Percentiles rank a stretch among this genome's conserved stretches.
These are phyloP conservation scores for Globisporangium heterothallicum DNA, from an alignment of 352 stramenopile species.

Conservation along the genomic window DNA sequence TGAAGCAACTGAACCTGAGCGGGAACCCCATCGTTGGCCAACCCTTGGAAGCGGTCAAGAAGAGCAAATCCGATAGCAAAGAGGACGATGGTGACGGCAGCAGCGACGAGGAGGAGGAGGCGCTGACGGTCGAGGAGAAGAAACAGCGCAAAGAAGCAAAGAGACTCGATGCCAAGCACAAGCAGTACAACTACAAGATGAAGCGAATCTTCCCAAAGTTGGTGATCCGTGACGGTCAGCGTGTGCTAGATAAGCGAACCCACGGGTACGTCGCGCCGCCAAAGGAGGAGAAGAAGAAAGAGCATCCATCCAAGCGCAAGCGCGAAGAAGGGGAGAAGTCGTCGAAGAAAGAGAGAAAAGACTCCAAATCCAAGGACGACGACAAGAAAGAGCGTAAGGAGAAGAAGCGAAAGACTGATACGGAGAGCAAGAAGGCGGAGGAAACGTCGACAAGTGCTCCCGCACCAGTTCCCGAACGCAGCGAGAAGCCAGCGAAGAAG, in stretches of 20 bases:
- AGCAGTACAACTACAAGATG: conserved; percentile 88
- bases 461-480: conserved; percentile 11
- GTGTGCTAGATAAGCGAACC: conserved; percentile 76
- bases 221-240: conserved; percentile 71
- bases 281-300: conserved; percentile 53
- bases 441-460: no score
- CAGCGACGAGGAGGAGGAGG: conserved; percentile 20
- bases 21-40: conserved; percentile 74
- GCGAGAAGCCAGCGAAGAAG: conserved; percentile 4
- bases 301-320: conserved; percentile 17
- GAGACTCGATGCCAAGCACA: conserved; percentile 72
- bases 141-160: conserved; percentile 55
- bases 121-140: conserved; percentile 42
- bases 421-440: conserved; percentile 18
- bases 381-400: conserved; percentile 20
- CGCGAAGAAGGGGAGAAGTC: conserved; percentile 18
- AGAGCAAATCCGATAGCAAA: conserved; percentile 8
- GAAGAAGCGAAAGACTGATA: conserved; percentile 16
- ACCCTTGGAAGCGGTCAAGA: conserved; percentile 22
- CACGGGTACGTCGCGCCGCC: conserved; percentile 74
- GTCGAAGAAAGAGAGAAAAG: conserved; percentile 17
- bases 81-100: conserved; percentile 14
- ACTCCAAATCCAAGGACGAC: conserved; percentile 15
- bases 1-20: conserved; percentile 77
- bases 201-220: conserved; percentile 79